Percentiles rank a stretch among this genome's conserved stretches.
Evolutionary conservation across 768 basidiomycete genomes (phyloP).

Genomic region (Russula vinacea): DNA sequence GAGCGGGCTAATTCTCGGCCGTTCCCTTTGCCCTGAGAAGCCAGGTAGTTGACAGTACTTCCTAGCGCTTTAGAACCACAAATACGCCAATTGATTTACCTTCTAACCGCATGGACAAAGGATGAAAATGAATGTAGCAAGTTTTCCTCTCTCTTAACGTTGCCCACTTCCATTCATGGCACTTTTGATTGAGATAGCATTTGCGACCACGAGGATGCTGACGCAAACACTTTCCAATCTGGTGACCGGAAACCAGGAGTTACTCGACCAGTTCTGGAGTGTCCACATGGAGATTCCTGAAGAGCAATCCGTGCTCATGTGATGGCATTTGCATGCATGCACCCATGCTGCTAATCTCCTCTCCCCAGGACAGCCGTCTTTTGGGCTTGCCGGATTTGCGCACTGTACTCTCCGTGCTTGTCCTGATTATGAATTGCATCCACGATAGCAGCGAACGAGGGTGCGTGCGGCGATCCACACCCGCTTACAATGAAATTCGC

Average conservation of each 20-base stretch:
- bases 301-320: constrained; percentile 75
- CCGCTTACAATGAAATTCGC: constrained; percentile 2
- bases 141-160: neutral
- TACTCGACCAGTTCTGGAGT: constrained; percentile 59
- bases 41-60: neutral
- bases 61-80: constrained; percentile 66
- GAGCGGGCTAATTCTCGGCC: constrained; percentile 36
- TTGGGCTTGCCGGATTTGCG: constrained; percentile 24
- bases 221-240: constrained; percentile 82
- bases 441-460: constrained; percentile 16
- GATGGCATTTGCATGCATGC: constrained; percentile 13
- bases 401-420: constrained; percentile 19
- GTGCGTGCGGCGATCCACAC: constrained; percentile 16
- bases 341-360: constrained; percentile 8
- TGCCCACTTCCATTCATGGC: neutral
- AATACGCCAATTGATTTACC: constrained; percentile 63
- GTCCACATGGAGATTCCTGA: constrained; percentile 65
- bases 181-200: constrained; percentile 44
- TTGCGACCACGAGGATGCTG: constrained; percentile 59
- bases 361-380: constrained; percentile 45
- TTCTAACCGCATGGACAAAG: constrained; percentile 73
- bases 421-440: constrained; percentile 28
- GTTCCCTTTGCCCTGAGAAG: neutral
- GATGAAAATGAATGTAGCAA: constrained; percentile 51
- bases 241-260: constrained; percentile 65